phyloP scores from a whole-genome alignment of 78 protist species.

The Pigoraptor vietnamica region DNA sequence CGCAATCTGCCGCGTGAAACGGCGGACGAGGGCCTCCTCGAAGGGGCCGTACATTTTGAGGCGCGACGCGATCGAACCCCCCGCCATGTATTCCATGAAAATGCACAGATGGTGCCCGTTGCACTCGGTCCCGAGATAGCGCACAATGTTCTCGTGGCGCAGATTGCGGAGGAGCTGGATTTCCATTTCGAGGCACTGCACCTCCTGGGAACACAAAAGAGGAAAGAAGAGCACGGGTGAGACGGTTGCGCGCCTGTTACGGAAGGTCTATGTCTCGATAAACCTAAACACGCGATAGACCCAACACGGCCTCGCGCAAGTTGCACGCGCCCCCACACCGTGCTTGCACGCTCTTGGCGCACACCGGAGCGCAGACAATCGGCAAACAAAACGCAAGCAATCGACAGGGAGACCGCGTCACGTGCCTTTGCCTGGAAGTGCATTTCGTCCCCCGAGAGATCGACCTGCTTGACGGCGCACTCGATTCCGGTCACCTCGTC shows the following conservation, averaged over 20 bases:
- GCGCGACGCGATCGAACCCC: conserved; percentile 24
- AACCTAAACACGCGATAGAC: too few relatives aligned
- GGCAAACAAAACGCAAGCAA: too few relatives aligned
- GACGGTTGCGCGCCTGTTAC: too few relatives aligned
- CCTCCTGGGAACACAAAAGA: neutral
- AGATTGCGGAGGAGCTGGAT: conserved; percentile 8
- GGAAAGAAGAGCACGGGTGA: neutral
- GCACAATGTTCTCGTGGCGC: conserved; percentile 23
- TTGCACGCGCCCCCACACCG: too few relatives aligned
- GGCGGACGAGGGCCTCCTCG: neutral
- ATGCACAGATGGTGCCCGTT: neutral
- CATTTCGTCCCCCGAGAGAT: neutral
- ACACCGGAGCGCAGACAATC: neutral
- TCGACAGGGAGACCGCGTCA: too few relatives aligned
- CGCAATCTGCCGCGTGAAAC: conserved; percentile 15
- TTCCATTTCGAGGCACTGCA: conserved; percentile 10
- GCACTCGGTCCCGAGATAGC: conserved; percentile 2
- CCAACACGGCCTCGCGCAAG: too few relatives aligned
- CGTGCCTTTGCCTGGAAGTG: neutral
- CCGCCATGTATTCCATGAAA: conserved; percentile 37
- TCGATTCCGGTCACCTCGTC: neutral
- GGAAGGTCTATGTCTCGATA: too few relatives aligned
- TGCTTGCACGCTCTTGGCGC: too few relatives aligned
- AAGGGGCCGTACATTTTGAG: conserved; percentile 12
- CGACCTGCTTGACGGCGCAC: neutral